Evolutionary conservation across 1,139 yeast genomes (phyloP).

Genomic region (Pichia sp.): DNA sequence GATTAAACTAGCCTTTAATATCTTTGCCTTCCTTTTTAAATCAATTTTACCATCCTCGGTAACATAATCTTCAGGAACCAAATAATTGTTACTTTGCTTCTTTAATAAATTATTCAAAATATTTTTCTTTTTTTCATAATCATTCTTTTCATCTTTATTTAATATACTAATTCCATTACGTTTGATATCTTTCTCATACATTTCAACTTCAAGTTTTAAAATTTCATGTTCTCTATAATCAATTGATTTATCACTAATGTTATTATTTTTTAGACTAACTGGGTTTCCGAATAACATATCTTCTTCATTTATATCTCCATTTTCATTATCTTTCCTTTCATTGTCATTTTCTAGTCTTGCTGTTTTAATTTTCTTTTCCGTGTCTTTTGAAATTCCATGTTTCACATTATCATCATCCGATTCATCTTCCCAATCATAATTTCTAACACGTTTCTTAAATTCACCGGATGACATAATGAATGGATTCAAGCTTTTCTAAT

Average conservation of each 20-base stretch:
- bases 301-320: slow-evolving; percentile 1
- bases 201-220: no score
- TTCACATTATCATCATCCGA: not conserved
- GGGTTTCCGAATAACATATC: slow-evolving; percentile 9
- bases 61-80: slow-evolving; percentile 52
- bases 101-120: slow-evolving; percentile 38
- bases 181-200: no score
- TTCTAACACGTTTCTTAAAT: slow-evolving; percentile 22
- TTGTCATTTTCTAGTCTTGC: not conserved
- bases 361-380: not conserved
- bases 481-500: no score
- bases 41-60: slow-evolving; percentile 49
- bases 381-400: not conserved
- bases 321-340: not conserved
- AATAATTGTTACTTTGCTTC: slow-evolving; percentile 33
- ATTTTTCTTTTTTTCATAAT: slow-evolving; percentile 40
- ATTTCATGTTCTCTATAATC: no score
- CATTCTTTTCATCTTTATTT: no score
- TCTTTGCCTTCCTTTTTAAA: slow-evolving; percentile 43
- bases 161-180: no score
- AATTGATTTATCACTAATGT: slow-evolving; percentile 1
- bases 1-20: slow-evolving; percentile 22
- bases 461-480: slow-evolving; percentile 6
- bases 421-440: slow-evolving; percentile 1
- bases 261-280: slow-evolving; percentile 12